Conservation (phyloP, 1,284 basidiomycete genomes). For the Phlebopus sp. region DNA sequence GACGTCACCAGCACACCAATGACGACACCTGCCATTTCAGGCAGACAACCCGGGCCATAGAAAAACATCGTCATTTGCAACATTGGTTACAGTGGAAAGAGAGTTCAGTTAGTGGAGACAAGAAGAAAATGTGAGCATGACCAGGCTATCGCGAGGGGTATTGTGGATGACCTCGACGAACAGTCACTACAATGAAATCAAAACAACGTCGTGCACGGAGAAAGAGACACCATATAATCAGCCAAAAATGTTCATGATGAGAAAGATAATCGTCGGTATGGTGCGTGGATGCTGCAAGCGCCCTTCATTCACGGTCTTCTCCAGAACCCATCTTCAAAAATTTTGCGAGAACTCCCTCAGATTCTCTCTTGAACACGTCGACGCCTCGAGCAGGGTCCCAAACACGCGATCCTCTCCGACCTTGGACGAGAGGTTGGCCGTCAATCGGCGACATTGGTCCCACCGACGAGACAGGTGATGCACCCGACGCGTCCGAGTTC, state of each 20-base stretch:
- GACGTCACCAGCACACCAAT: constrained; percentile 28
- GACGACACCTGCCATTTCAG: not conserved
- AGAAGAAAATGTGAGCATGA: not conserved
- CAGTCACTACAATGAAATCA: not conserved
- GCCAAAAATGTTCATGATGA: not conserved
- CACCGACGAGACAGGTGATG: constrained; percentile 47
- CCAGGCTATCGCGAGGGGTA: not conserved
- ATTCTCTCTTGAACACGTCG: constrained; percentile 77
- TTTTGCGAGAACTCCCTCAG: constrained; percentile 76
- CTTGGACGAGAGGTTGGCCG: constrained; percentile 19
- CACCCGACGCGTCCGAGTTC: constrained; percentile 29
- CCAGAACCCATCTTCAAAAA: constrained; percentile 76
- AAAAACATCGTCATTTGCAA: not conserved
- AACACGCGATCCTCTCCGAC: constrained; percentile 48
- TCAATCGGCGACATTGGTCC: constrained; percentile 48
- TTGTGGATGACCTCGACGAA: not conserved
- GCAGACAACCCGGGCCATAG: too few relatives aligned
- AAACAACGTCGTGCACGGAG: not conserved
- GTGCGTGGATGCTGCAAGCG: constrained; percentile 21
- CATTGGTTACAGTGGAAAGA: not conserved
- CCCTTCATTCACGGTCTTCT: constrained; percentile 43
- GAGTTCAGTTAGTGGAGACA: not conserved
- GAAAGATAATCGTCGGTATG: too few relatives aligned
- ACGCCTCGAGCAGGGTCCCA: constrained; percentile 80
- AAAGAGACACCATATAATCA: not conserved